These are phyloP conservation scores for Comarum palustre DNA, from an alignment of 306 rosid genomes.

Conservation along the genomic window DNA sequence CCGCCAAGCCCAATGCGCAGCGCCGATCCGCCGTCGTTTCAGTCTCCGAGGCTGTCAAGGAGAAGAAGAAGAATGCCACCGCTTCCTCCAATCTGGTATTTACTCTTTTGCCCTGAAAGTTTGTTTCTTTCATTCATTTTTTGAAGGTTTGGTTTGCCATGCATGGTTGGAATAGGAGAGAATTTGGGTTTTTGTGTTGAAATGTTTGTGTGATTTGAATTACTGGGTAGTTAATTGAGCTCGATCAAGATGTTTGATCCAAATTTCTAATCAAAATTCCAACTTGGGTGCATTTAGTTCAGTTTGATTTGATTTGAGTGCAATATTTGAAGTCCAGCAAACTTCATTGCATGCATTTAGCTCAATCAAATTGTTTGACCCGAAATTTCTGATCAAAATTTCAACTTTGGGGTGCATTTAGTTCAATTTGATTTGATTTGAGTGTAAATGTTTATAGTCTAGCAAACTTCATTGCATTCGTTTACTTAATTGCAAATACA, in stretches of 20 bases:
- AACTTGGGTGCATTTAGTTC: neutral
- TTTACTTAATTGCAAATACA: neutral
- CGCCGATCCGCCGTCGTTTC: constrained; percentile 57
- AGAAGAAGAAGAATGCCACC: constrained; percentile 50
- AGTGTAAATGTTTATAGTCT: neutral
- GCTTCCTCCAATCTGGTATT: constrained; percentile 62
- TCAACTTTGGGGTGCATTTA: too few species aligned
- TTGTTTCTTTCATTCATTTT: constrained; percentile 12
- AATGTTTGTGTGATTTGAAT: neutral
- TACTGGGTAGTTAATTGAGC: neutral
- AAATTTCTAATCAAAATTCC: constrained; percentile 1
- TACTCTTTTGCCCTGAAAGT: neutral
- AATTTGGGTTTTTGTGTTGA: neutral
- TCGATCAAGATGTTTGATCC: constrained; percentile 12
- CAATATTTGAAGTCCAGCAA: neutral
- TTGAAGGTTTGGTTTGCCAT: neutral
- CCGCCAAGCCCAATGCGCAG: constrained; percentile 23
- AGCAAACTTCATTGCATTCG: neutral
- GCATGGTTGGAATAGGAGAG: constrained; percentile 3
- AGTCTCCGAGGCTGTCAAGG: constrained; percentile 56
- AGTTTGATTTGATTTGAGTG: neutral
- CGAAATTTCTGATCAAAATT: too few species aligned
- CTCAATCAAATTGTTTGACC: too few species aligned
- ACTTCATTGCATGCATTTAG: neutral
- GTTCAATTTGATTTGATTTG: too few species aligned